Conservation (phyloP, 768 basidiomycete species). For the Leccinum boreale region DNA sequence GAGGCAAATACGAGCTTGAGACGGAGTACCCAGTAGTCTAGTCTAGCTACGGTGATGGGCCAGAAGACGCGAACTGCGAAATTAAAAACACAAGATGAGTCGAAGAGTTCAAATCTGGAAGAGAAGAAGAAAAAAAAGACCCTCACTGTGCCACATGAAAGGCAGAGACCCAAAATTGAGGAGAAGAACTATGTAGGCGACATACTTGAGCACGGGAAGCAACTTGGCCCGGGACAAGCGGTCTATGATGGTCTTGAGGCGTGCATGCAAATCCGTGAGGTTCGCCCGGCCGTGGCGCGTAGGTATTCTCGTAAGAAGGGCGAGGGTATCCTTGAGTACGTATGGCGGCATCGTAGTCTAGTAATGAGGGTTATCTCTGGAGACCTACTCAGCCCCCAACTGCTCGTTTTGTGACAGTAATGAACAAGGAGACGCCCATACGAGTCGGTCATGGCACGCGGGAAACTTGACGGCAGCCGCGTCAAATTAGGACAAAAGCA, state of each 20-base stretch:
- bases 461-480: neutral
- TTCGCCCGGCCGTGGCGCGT: neutral
- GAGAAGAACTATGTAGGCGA: constrained; percentile 43
- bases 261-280: constrained; percentile 1
- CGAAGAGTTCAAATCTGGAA: neutral
- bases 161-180: constrained; percentile 62
- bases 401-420: neutral
- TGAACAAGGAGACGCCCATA: neutral
- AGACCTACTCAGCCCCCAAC: neutral
- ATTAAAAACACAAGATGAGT: neutral
- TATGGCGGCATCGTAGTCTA: constrained; percentile 8
- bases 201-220: constrained; percentile 17
- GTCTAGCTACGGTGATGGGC: constrained; percentile 38
- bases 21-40: constrained; percentile 33
- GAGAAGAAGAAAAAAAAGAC: constrained; percentile 22
- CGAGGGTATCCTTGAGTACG: constrained; percentile 1
- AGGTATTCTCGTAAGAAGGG: constrained; percentile 16
- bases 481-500: neutral
- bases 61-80: constrained; percentile 51
- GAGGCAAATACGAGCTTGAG: constrained; percentile 39
- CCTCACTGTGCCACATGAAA: constrained; percentile 61
- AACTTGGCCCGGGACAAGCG: constrained; percentile 3
- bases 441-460: neutral
- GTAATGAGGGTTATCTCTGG: neutral
- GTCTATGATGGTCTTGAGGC: constrained; percentile 2